These are phyloP conservation scores for Penicillium paneum DNA, from an alignment of 2,329 filamentous ascomycete genomes.

Conservation along the genomic window DNA sequence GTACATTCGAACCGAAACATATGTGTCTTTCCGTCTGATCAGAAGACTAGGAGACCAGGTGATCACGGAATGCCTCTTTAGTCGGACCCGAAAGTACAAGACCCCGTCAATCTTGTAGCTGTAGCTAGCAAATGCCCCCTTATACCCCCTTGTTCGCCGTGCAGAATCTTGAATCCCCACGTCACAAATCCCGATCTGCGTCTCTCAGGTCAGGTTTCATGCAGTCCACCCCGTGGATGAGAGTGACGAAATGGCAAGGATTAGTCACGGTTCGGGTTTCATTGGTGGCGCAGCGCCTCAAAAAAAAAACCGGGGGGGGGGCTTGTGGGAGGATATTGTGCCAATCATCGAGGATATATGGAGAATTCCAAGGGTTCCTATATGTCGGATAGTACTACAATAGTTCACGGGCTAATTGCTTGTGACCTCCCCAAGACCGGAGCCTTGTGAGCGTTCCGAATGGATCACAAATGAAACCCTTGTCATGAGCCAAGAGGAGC, in stretches of 20 bases:
- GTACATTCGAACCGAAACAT: not conserved
- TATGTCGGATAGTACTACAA: not conserved
- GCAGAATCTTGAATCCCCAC: constrained; percentile 5
- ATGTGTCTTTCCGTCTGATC: not conserved
- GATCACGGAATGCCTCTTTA: not conserved
- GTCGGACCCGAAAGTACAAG: not conserved
- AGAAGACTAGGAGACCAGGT: not conserved
- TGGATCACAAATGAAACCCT: not conserved
- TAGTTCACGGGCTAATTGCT: not conserved
- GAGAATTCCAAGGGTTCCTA: not conserved
- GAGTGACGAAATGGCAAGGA: constrained; percentile 7
- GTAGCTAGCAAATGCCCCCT: not conserved
- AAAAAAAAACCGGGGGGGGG: not conserved
- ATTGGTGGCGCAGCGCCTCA: constrained; percentile 1
- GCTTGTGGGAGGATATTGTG: not conserved
- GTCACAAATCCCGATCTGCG: constrained; percentile 4
- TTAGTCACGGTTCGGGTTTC: constrained; percentile 2
- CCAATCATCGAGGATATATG: not conserved
- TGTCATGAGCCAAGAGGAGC: not conserved
- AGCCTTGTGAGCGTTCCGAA: not conserved
- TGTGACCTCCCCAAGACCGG: not conserved
- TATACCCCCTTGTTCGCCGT: constrained; percentile 2
- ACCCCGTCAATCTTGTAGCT: not conserved
- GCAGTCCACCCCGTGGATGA: not conserved
- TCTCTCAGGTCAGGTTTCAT: constrained; percentile 1